phyloP scores from a whole-genome alignment of 2,329 filamentous ascomycete genomes.

The Penicillium sp. region DNA sequence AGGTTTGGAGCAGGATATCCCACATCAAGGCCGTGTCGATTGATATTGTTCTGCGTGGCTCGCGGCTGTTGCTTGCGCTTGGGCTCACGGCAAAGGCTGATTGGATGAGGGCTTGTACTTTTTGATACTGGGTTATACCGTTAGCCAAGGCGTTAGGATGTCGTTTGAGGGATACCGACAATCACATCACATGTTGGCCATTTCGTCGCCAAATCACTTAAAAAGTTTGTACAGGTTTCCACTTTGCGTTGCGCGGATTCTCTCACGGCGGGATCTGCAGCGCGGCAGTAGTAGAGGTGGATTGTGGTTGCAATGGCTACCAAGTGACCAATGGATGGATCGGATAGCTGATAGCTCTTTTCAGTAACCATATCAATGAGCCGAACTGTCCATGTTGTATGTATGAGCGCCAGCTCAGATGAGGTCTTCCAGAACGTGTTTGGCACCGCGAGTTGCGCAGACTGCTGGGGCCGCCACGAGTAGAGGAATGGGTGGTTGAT shows the following conservation, averaged over 20 bases:
- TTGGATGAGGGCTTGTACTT: conserved; percentile 28
- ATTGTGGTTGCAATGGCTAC: conserved; percentile 56
- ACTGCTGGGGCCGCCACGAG: conserved; percentile 54
- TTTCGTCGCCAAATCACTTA: conserved; percentile 26
- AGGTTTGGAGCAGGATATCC: conserved; percentile 33
- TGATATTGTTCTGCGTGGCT: conserved; percentile 28
- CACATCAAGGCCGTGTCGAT: conserved; percentile 36
- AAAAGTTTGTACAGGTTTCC: conserved; percentile 28
- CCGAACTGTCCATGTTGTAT: conserved; percentile 56
- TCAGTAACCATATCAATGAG: conserved; percentile 57
- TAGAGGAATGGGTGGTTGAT: conserved; percentile 41
- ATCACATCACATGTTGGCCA: conserved; percentile 31
- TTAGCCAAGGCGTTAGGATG: neutral
- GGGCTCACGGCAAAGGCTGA: conserved; percentile 29
- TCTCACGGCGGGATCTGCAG: conserved; percentile 42
- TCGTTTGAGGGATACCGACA: conserved; percentile 15
- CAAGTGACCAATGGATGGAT: conserved; percentile 55
- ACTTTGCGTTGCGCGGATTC: conserved; percentile 30
- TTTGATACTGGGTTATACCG: conserved; percentile 25
- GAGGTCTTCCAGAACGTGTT: conserved; percentile 58
- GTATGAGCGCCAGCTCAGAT: conserved; percentile 53
- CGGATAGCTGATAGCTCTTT: conserved; percentile 51
- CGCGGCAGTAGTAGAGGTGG: conserved; percentile 57
- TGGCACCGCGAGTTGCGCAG: conserved; percentile 53
- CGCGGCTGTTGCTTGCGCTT: conserved; percentile 10